Conservation (phyloP, 73 alveolate genomes). For the Tetrahymena thermophila region DNA sequence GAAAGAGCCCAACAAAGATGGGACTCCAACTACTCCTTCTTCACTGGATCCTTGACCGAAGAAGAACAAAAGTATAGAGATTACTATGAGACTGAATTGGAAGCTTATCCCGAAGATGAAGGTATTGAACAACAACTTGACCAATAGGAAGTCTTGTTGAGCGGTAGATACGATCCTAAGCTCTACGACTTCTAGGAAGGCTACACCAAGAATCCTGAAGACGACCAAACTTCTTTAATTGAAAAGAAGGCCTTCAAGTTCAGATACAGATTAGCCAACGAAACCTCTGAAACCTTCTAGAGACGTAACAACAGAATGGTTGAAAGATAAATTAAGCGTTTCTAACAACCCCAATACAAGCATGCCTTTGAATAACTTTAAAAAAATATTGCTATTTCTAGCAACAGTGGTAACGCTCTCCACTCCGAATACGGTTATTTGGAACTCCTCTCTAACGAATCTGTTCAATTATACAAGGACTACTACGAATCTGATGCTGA, state of each 20-base stretch:
- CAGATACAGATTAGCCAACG: conserved; percentile 71
- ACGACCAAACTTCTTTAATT: conserved; percentile 49
- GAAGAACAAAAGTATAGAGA: conserved; percentile 76
- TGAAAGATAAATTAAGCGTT: conserved; percentile 62
- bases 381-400: background rate
- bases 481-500: conserved; percentile 76
- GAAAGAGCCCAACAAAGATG: conserved; percentile 69
- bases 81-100: conserved; percentile 73
- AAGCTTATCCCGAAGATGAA: conserved; percentile 67
- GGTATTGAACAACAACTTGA: conserved; percentile 44
- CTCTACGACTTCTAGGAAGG: conserved; percentile 68
- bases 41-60: conserved; percentile 72
- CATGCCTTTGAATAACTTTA: conserved; percentile 1
- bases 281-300: conserved; percentile 39
- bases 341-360: conserved; percentile 47
- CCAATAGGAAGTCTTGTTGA: conserved; percentile 46
- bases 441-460: conserved; percentile 31
- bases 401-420: conserved; percentile 6
- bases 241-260: conserved; percentile 73
- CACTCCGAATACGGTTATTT: conserved; percentile 45
- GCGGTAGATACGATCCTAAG: conserved; percentile 47
- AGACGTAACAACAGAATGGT: conserved; percentile 67
- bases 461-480: conserved; percentile 61
- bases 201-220: conserved; percentile 51
- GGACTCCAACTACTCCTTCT: conserved; percentile 64